Evolutionary conservation across 108 stramenopile genomes (phyloP), one percentile per base, ranked within the genome.

Genomic region (Aurantiochytrium sp.): DNA sequence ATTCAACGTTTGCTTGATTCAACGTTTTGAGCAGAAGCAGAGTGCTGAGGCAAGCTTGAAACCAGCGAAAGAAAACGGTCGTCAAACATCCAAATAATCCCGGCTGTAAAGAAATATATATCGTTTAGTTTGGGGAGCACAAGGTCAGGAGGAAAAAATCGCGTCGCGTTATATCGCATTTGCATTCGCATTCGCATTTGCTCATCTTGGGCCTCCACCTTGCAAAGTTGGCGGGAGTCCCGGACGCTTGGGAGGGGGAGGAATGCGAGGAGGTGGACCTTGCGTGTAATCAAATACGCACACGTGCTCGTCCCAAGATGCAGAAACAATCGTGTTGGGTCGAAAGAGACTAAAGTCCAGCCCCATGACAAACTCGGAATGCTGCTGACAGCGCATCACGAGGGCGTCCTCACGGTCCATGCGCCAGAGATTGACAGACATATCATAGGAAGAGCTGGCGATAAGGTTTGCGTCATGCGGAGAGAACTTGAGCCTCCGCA

Each of bases 311-410:
- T 91, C 91, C 87, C 88, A 91, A 4, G 90, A 88, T 29, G 89
- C 90, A 23, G 91, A 90, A 8, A 89, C 91, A 29, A 91, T 8
- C 25, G 44, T 43, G 23, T 87, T 43, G 14, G 91, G 91, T 35
- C 47, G 43, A 55, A 90, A 53, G 29, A 91, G 23, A 28, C 73
- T 55, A 88, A 91, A 91, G 4, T 90, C 91, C 51, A 91, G 21
- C 8, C 91, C 91, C 64, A 71, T 69, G 10, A 90, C 90, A 44
- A 91, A 91, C 90, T 91, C 91, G 60, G 91, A 89, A 71, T 91
- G 91, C 43, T 60, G 88, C 88, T 89, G 21, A 25, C 91, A 91
- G 44, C 91, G 51, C 44, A 89, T 58, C n/a, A 90, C 8, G 51
- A 58, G 42, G 60, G 88, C 47, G 42, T 58, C 18, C 18, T 49